Evolutionary conservation across 169 alveolate species (phyloP), one percentile per base, ranked within the genome.

Genomic region (Plasmodium chabaudi): DNA sequence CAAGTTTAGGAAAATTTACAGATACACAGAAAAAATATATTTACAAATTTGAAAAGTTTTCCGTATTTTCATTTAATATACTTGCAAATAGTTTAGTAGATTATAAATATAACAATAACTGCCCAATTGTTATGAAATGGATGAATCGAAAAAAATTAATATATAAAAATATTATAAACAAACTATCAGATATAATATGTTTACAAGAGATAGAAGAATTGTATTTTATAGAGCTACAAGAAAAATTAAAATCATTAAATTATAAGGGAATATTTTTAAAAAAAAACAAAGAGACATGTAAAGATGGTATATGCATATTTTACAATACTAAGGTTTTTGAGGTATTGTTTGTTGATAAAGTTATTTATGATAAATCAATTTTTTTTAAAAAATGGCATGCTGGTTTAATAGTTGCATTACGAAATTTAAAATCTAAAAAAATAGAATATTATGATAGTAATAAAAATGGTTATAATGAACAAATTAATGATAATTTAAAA

Each of bases 81-180:
- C 70, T 94, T 25, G 96, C 96, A 25, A 91, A 92, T 56, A 94
- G 96, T 57, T 72, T 94, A 44, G 96, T 94, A 68, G 96, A 94
- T 69, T 64, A 92, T 90, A 94, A 94, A 82, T 94, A 94, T 70
- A 79, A 87, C 34, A 72, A 72, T 55, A 92, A 94, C 55, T 88
- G 93, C 73, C 23, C 87, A 27, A 77, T 79, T 57, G 93, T 92
- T 64, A 94, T 94, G 95, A 61, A 87, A 34, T 94, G 96, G 96
- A 61, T 73, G n/a, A 87, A 72, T 49, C 73, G 96, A 47, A 92
- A 92, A 68, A 61, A 79, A 27, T 93, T 72, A 15, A 94, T 94
- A 42, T 87, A 74, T 46, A 77, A 92, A 21, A 93, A 65, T 49
- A 64, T 94, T 6, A 27, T 44, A 10, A 73, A 72, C 12, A 68